phyloP scores from a whole-genome alignment of 2,329 filamentous ascomycete genomes.

The Dactylella cylindrospora region DNA sequence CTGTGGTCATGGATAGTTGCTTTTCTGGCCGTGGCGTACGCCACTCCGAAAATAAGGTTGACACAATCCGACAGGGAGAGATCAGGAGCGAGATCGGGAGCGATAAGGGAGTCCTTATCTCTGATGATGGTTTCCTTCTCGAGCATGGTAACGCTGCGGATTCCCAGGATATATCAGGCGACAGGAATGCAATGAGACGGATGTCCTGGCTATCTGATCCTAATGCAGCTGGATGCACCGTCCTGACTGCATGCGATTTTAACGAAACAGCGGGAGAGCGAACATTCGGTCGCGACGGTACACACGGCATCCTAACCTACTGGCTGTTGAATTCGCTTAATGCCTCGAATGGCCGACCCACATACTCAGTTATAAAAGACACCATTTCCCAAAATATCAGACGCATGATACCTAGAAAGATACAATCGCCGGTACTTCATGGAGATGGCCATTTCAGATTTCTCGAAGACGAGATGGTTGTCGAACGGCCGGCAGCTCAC shows the following conservation, averaged over 20 bases:
- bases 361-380: slow-evolving; percentile 5
- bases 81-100: neutral
- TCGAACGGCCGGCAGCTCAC: slow-evolving; percentile 18
- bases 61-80: neutral
- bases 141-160: neutral
- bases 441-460: slow-evolving; percentile 31
- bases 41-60: neutral
- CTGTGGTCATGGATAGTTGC: slow-evolving; percentile 34
- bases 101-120: neutral
- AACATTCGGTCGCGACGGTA: neutral
- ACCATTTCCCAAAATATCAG: slow-evolving; percentile 1
- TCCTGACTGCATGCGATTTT: slow-evolving; percentile 27
- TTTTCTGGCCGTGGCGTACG: slow-evolving; percentile 18
- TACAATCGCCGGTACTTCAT: slow-evolving; percentile 22
- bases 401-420: neutral
- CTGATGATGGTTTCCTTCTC: neutral
- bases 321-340: slow-evolving; percentile 14
- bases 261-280: slow-evolving; percentile 17
- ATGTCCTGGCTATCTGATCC: slow-evolving; percentile 21
- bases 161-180: neutral
- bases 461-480: slow-evolving; percentile 18
- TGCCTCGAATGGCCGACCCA: neutral
- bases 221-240: slow-evolving; percentile 22
- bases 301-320: slow-evolving; percentile 17
- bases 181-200: slow-evolving; percentile 6